A percentile compares a stretch with the other conserved stretches of the same genome.
phyloP scores from a whole-genome alignment of 768 basidiomycete genomes.

The Russula olivacea region DNA sequence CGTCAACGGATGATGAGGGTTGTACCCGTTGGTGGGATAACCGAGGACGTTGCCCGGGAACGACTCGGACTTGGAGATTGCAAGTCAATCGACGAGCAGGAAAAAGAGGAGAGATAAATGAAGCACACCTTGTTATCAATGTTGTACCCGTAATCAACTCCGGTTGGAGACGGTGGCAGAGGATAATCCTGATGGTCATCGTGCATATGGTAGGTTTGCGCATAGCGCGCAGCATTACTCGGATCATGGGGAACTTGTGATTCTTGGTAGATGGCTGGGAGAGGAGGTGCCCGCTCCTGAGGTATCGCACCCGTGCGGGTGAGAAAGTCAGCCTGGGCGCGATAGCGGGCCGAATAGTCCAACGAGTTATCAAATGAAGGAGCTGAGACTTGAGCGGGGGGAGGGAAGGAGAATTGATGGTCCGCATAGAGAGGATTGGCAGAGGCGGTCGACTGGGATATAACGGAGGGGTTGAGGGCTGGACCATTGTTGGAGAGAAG shows the following conservation, averaged over 20 bases:
- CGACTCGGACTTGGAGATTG: constrained; percentile 9
- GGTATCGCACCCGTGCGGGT: constrained; percentile 33
- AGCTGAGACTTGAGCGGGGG: not conserved
- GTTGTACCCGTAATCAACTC: constrained; percentile 21
- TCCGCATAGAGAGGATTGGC: constrained; percentile 12
- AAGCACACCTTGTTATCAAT: constrained; percentile 22
- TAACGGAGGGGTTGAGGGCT: constrained; percentile 4
- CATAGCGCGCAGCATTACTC: constrained; percentile 8
- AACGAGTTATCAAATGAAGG: constrained; percentile 23
- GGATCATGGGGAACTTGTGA: constrained; percentile 19
- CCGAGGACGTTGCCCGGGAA: not conserved
- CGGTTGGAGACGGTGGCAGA: constrained; percentile 12
- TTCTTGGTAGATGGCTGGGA: constrained; percentile 23
- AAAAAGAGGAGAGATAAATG: not conserved
- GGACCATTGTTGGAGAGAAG: not conserved
- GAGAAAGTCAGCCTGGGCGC: constrained; percentile 42
- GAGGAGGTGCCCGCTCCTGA: constrained; percentile 13
- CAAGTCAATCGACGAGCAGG: constrained; percentile 11
- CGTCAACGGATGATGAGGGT: constrained; percentile 18
- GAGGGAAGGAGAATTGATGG: constrained; percentile 23
- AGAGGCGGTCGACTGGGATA: constrained; percentile 1
- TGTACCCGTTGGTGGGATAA: constrained; percentile 16
- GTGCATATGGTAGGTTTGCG: constrained; percentile 10
- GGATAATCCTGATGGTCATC: constrained; percentile 18
- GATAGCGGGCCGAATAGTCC: constrained; percentile 45